Base-by-base conservation (phyloP, 176 grass and related monocot genomes). In the Ananas comosus region DNA sequence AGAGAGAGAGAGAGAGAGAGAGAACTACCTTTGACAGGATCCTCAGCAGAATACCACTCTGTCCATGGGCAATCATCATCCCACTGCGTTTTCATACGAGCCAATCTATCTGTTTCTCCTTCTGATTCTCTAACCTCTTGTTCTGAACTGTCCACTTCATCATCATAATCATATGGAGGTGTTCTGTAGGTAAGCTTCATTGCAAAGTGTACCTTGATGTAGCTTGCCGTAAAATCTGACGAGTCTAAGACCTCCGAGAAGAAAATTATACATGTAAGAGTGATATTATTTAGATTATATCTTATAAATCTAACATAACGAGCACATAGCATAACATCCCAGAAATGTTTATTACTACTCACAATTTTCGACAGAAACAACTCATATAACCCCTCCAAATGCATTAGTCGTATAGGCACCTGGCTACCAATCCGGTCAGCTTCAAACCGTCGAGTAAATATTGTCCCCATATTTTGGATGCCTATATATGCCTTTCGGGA, bases 301-400 rank as follows among this genome's bases (percentile, higher is more conserved):
- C 19, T 14, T 17, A 19, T 59, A 59, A 59, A 59, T 59, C 47
- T 25, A 58, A 47, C n/a, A 19, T 72, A 72, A 2, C 70, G 48
- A 11, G 0, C 52, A 65, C 9, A 54, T 42, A 59, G 28, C 70
- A 17, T 9, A 42, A 47, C 64, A 67, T 13, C 28, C 14, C 10
- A 11, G 17, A 73, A 80, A 53, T 51, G 49, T 48, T 59, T 51
- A 64, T 2, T 69, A 77, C 56, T 21, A 85, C 93, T 92, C 72
- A 97, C 93, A 92, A 97, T 92, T 83, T 97, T 97, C 66, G 93
- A 97, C 51, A 90, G 68, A 79, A 97, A 97, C 72, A 97, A 78
- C 76, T 92, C 93, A 80, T 92, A 91, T 80, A 97, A 78, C 56
- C 93, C 93, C 78, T 97, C 93, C 76, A 97, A 65, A 92, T 92